phyloP scores from a whole-genome alignment of 192 early-diverging fungal genomes.

The Coemansia sp. region DNA sequence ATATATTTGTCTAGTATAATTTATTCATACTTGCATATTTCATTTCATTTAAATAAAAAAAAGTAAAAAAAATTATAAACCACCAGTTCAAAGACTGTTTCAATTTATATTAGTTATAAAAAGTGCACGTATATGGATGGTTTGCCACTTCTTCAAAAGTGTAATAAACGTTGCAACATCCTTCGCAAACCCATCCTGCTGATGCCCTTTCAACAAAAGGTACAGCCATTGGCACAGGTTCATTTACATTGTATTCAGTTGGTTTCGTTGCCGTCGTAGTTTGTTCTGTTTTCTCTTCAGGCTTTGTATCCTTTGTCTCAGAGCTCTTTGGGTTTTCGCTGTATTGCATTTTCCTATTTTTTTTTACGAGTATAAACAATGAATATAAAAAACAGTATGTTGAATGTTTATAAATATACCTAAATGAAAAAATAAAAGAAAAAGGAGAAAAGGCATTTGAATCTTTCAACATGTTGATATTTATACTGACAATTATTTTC shows the following conservation, averaged over 20 bases:
- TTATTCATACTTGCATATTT: too few species aligned
- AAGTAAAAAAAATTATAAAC: too few species aligned
- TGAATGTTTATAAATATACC: neutral
- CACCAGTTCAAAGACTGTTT: too few species aligned
- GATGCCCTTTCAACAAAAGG: neutral
- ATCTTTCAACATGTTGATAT: neutral
- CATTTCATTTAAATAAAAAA: too few species aligned
- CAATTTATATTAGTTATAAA: neutral
- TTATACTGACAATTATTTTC: neutral
- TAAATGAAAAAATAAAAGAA: neutral
- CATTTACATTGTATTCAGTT: neutral
- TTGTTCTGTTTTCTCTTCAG: too few species aligned
- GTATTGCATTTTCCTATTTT: neutral
- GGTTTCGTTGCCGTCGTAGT: too few species aligned
- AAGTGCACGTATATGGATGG: conserved; percentile 5
- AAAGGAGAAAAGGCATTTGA: neutral
- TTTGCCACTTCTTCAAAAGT: conserved; percentile 37
- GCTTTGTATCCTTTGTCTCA: too few species aligned
- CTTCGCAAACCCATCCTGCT: conserved; percentile 32
- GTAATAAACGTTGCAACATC: conserved; percentile 26
- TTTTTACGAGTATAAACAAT: neutral
- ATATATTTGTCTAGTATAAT: too few species aligned
- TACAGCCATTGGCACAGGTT: neutral
- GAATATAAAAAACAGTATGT: neutral
- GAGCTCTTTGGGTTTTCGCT: too few species aligned